Evolutionary conservation across 768 basidiomycete genomes (phyloP), one percentile per base, ranked within the genome.

Genomic region (Suillus luteus): DNA sequence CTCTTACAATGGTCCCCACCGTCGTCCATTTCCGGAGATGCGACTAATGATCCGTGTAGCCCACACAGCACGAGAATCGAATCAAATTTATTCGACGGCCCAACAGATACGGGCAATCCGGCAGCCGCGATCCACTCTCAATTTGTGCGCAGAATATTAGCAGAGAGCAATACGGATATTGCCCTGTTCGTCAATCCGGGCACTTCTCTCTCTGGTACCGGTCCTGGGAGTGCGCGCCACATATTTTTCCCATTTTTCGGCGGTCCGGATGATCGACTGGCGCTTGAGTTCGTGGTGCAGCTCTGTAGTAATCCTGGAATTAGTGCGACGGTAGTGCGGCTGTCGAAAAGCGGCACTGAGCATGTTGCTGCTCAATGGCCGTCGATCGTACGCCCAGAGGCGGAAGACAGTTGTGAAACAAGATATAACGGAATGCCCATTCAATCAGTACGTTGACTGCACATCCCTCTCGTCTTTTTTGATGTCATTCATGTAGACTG

Each of bases 251-350:
- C 96, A 0, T 98, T 96, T 85, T 91, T 94, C 71, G 96, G 96
- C 41, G 96, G 96, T 0, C 88, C 93, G 0, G 96, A 99, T 73
- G 96, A 98, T 73, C 86, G 97, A 0, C 80, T 94, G n/a, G 93
- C 93, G 0, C 78, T 99, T 27, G 78, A 83, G 40, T 86, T 99
- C 69, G 85, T 93, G 7, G 85, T 92, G 40, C 96, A 98, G 73
- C 71, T 91, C 22, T 91, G 95, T 62, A 75, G 75, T 27, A 88
- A 90, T 64, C 73, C 83, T 0, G 75, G 73, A 37, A 82, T 92
- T 0, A 84, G 76, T 5, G 97, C 93, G 1, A 94, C 91, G 0
- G 85, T 93, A 0, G 77, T 96, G 1, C 80, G 88, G 55, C 78
- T 96, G 38, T 69, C 67, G 31, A 87, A 82, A 72, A 68, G 46